Base-by-base conservation (phyloP, 2,329 filamentous ascomycete genomes). In the Trematosphaeria pertusa region DNA sequence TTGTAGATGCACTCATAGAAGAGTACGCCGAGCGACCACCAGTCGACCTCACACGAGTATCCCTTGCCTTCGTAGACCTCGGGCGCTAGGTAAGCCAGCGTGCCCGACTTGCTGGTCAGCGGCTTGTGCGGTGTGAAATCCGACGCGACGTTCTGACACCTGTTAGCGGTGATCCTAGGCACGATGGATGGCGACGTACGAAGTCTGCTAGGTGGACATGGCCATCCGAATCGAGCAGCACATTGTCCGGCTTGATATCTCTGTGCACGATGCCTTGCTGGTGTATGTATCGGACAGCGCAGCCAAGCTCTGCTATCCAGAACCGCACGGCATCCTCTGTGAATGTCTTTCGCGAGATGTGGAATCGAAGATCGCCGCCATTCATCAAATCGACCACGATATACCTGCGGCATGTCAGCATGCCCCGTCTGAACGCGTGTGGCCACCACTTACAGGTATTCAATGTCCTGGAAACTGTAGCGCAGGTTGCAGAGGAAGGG, bases 1-100 rank as follows among this genome's bases (percentile, higher is more conserved):
- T 95, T 96, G 77, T 97, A 99, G 57, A 99, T 97, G 81, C 94
- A 97, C 73, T 99, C 94, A 73, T 97, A 99, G 72, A 97, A 97
- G n/a, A 96, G 82, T 35, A 99, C 94, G 37, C 94, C 94, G 17
- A 99, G 75, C 5, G 94, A 97, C 94, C 94, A 99, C 94, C 94
- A 99, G 71, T 99, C 94, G 32, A 94, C 92, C 61, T 94, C 89
- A 36, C 86, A 85, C 50, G 89, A 87, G 67, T 99, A 99, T 30
- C 94, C 94, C 52, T 86, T 87, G 37, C 93, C 93, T 56, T 87
- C 83, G 65, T 97, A 99, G 2, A 97, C 94, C 71, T 99, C 94
- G 4, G 94, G 94, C 1, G 93, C 92, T 6, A 99, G 84, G 68
- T 99, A 99, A 43, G 94, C 94, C 48, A 99, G 77, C 0, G 94